Conservation (phyloP, 257 asterid species). For the Pogostemon cablin region DNA sequence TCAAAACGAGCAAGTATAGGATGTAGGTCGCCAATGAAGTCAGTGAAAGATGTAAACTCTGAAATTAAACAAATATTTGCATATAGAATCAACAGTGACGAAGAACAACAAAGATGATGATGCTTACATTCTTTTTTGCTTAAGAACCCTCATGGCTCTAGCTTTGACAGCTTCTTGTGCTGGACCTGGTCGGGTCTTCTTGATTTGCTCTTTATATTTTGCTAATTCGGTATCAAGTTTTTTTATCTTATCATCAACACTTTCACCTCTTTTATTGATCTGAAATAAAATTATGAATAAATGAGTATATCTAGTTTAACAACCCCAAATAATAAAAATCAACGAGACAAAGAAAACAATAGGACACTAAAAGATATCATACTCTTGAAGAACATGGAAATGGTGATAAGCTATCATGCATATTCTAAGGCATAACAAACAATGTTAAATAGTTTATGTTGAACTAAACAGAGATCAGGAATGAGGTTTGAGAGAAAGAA, state of each 20-base stretch:
- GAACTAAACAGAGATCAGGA: background rate
- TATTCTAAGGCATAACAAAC: background rate
- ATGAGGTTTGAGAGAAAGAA: background rate
- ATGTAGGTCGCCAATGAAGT: background rate
- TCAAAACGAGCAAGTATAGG: background rate
- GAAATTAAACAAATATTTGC: background rate
- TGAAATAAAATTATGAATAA: constrained; percentile 31
- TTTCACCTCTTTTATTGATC: constrained; percentile 94
- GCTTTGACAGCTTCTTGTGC: constrained; percentile 97
- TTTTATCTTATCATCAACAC: constrained; percentile 82
- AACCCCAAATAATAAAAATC: constrained; percentile 25
- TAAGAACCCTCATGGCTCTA: constrained; percentile 97
- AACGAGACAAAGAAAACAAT: constrained; percentile 5
- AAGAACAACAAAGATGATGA: constrained; percentile 6
- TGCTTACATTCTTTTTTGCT: constrained; percentile 89
- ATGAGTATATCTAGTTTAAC: constrained; percentile 9
- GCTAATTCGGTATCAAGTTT: constrained; percentile 84
- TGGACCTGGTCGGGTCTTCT: constrained; percentile 96
- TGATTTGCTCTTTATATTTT: constrained; percentile 81
- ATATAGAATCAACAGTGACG: background rate
- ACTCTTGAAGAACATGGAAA: background rate
- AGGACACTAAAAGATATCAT: background rate
- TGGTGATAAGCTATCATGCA: constrained; percentile 8
- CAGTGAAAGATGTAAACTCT: constrained; percentile 6
- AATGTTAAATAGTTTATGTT: background rate